Evolutionary conservation across 768 basidiomycete species (phyloP).

Genomic region (Suillus occidentalis): DNA sequence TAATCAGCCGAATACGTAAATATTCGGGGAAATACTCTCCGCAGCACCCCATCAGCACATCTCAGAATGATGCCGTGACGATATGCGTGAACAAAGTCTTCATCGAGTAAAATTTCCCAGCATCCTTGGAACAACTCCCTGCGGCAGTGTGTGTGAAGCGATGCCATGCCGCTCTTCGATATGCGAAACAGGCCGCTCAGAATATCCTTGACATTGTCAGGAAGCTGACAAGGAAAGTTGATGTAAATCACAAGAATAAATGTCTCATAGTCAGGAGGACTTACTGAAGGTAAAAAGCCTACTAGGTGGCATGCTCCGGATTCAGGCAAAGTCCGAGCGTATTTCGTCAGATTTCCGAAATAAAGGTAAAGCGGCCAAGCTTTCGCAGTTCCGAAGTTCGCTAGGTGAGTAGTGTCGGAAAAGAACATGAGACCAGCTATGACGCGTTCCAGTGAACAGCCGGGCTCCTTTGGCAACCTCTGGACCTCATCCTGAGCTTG

Average conservation of each 20-base stretch:
- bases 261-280: slow-evolving; percentile 17
- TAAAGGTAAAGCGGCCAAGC: too few relatives aligned
- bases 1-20: slow-evolving; percentile 26
- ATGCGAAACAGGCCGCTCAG: neutral
- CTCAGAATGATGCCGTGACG: slow-evolving; percentile 14
- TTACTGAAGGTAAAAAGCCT: neutral
- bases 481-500: too few relatives aligned
- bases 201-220: neutral
- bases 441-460: too few relatives aligned
- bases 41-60: slow-evolving; percentile 16
- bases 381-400: too few relatives aligned
- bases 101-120: slow-evolving; percentile 7
- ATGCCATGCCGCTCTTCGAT: neutral
- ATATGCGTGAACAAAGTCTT: slow-evolving; percentile 12
- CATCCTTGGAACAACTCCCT: slow-evolving; percentile 12
- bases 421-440: too few relatives aligned
- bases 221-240: neutral
- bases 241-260: neutral
- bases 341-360: neutral
- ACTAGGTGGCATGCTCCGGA: slow-evolving; percentile 19
- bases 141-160: slow-evolving; percentile 5
- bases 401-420: too few relatives aligned
- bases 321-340: slow-evolving; percentile 10
- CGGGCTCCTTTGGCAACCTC: too few relatives aligned
- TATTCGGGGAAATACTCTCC: slow-evolving; percentile 19